These are phyloP conservation scores for Boletus subcaerulescens DNA, from an alignment of 768 basidiomycete species.

Conservation along the genomic window DNA sequence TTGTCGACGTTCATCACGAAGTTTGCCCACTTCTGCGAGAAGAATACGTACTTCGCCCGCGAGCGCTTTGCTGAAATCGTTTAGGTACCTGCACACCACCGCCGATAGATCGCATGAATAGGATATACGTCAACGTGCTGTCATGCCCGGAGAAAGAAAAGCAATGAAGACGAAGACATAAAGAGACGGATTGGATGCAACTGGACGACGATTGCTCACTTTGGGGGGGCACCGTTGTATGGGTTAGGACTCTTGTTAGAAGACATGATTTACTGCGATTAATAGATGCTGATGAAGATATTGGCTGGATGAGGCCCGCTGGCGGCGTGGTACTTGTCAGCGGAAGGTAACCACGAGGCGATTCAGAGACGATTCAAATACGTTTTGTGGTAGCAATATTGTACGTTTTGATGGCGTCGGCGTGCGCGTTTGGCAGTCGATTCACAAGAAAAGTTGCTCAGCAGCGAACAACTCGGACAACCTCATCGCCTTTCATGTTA, in stretches of 20 bases:
- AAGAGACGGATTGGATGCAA: background rate
- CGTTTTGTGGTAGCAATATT: background rate
- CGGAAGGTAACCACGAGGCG: conserved; percentile 19
- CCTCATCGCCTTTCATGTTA: background rate
- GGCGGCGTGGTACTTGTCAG: background rate
- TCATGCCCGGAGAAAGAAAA: background rate
- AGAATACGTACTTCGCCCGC: conserved; percentile 61
- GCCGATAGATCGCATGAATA: background rate
- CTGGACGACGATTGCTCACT: conserved; percentile 22
- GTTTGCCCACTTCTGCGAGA: conserved; percentile 57
- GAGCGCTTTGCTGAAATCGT: conserved; percentile 62
- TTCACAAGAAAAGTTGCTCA: background rate
- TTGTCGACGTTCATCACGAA: conserved; percentile 55
- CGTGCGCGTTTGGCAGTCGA: background rate
- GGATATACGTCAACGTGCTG: conserved; percentile 6
- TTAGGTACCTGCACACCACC: conserved; percentile 41
- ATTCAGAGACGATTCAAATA: background rate
- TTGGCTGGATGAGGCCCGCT: background rate
- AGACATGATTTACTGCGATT: conserved; percentile 26
- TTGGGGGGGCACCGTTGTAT: conserved; percentile 33
- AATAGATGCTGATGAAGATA: background rate
- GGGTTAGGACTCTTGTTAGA: conserved; percentile 32
- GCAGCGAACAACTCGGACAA: background rate
- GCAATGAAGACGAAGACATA: background rate
- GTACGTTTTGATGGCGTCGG: conserved; percentile 2